Conservation (phyloP, 2,329 filamentous ascomycete genomes). For the Whalleya microplaca region DNA sequence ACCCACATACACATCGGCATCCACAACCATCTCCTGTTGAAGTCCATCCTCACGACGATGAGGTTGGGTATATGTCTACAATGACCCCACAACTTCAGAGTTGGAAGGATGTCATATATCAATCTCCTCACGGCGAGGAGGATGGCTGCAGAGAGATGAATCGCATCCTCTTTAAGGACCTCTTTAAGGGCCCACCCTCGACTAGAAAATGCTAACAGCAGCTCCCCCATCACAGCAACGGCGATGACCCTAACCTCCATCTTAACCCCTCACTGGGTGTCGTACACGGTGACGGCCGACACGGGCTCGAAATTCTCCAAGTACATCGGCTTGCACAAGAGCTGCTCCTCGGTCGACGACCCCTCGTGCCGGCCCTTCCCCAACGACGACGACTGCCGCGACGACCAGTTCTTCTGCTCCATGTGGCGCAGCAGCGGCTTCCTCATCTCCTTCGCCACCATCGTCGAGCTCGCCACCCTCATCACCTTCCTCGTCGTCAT, state of each 20-base stretch:
- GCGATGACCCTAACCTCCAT: slow-evolving; percentile 73
- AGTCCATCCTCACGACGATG: too few species aligned
- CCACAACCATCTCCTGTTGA: neutral
- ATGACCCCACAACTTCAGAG: too few species aligned
- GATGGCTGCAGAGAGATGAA: slow-evolving; percentile 2
- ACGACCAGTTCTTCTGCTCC: slow-evolving; percentile 79
- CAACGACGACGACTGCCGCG: slow-evolving; percentile 66
- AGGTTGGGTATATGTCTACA: too few species aligned
- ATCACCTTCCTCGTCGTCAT: slow-evolving; percentile 80
- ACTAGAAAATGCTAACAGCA: slow-evolving; percentile 36
- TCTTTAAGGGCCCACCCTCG: neutral
- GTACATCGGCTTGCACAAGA: slow-evolving; percentile 77
- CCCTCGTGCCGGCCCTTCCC: slow-evolving; percentile 70
- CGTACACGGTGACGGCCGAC: slow-evolving; percentile 59
- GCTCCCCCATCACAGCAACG: slow-evolving; percentile 55
- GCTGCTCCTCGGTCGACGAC: slow-evolving; percentile 72
- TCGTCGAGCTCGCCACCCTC: slow-evolving; percentile 81
- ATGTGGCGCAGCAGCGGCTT: slow-evolving; percentile 92
- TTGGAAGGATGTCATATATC: too few species aligned
- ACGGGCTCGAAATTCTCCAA: slow-evolving; percentile 54
- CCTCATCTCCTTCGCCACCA: slow-evolving; percentile 79
- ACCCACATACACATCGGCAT: slow-evolving; percentile 4
- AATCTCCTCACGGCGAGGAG: neutral
- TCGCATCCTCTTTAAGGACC: neutral
- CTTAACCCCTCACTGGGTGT: slow-evolving; percentile 71